phyloP scores from a whole-genome alignment of 2,329 filamentous ascomycete genomes.

The Colletotrichum filicis region DNA sequence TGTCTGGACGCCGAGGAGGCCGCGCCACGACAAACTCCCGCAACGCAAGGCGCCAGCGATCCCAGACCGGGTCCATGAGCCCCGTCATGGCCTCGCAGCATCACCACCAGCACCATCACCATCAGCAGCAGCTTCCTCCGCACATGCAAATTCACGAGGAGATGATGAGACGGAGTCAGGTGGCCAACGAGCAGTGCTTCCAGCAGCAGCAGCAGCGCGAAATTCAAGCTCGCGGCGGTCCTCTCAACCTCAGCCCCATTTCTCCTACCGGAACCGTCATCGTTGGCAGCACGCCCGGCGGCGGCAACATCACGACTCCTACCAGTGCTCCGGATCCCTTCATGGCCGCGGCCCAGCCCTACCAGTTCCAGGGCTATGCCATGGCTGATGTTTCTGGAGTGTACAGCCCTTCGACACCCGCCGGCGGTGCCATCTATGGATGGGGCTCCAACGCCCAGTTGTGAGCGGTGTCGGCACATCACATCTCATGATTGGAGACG shows the following conservation, averaged over 20 bases:
- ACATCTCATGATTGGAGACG: background rate
- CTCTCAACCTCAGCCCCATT: background rate
- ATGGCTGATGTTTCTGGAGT: slow-evolving; percentile 28
- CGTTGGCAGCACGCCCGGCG: background rate
- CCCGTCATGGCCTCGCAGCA: background rate
- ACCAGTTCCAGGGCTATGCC: slow-evolving; percentile 20
- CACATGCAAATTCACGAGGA: background rate
- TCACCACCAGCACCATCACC: background rate
- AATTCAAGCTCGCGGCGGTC: background rate
- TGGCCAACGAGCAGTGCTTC: background rate
- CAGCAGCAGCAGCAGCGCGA: background rate
- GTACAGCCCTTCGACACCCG: slow-evolving; percentile 12
- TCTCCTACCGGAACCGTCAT: background rate
- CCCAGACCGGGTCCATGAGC: slow-evolving; percentile 4
- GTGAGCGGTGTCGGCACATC: background rate
- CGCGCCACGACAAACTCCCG: slow-evolving; percentile 41
- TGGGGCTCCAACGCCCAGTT: slow-evolving; percentile 19
- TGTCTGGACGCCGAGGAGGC: slow-evolving; percentile 48
- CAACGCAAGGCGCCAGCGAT: slow-evolving; percentile 10
- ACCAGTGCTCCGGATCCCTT: background rate
- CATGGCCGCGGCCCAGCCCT: slow-evolving; percentile 2
- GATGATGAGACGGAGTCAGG: background rate
- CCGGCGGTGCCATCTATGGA: slow-evolving; percentile 18
- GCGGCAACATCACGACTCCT: background rate
- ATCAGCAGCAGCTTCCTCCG: background rate